Conservation (phyloP, 352 stramenopile genomes). For the Elongisporangium senticosum region DNA sequence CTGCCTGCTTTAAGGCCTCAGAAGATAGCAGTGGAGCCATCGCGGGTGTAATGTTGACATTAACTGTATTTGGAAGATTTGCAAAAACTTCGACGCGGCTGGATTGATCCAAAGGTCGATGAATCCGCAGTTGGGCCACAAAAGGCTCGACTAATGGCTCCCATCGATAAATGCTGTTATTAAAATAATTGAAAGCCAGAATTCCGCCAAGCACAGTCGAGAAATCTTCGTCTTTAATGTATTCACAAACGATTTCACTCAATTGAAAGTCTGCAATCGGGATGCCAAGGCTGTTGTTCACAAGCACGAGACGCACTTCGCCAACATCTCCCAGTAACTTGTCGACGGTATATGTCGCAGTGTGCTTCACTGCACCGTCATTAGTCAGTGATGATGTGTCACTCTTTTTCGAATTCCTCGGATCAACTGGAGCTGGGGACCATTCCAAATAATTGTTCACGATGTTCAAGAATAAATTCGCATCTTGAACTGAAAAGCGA, state of each 20-base stretch:
- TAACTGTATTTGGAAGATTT: constrained; percentile 80
- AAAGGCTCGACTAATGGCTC: constrained; percentile 84
- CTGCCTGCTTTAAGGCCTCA: constrained; percentile 70
- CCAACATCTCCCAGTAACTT: constrained; percentile 83
- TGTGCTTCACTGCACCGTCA: neutral
- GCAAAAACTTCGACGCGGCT: constrained; percentile 73
- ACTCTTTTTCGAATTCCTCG: constrained; percentile 2
- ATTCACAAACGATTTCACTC: constrained; percentile 85
- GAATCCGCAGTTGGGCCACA: constrained; percentile 65
- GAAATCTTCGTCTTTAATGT: constrained; percentile 81
- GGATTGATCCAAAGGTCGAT: constrained; percentile 63
- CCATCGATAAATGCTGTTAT: constrained; percentile 90
- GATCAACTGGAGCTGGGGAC: constrained; percentile 16
- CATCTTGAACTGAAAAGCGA: constrained; percentile 84
- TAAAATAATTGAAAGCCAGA: constrained; percentile 86
- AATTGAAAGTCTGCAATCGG: constrained; percentile 84
- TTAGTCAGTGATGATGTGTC: neutral
- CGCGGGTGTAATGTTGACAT: constrained; percentile 83
- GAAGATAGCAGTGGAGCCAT: constrained; percentile 83
- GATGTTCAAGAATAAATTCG: constrained; percentile 78
- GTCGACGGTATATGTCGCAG: constrained; percentile 46
- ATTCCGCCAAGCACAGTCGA: constrained; percentile 75
- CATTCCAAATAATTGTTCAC: constrained; percentile 80
- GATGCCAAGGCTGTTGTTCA: constrained; percentile 87
- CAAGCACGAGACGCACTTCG: constrained; percentile 75